Evolutionary conservation across 1,284 basidiomycete genomes (phyloP).

Genomic region (Boletus subluridellus): DNA sequence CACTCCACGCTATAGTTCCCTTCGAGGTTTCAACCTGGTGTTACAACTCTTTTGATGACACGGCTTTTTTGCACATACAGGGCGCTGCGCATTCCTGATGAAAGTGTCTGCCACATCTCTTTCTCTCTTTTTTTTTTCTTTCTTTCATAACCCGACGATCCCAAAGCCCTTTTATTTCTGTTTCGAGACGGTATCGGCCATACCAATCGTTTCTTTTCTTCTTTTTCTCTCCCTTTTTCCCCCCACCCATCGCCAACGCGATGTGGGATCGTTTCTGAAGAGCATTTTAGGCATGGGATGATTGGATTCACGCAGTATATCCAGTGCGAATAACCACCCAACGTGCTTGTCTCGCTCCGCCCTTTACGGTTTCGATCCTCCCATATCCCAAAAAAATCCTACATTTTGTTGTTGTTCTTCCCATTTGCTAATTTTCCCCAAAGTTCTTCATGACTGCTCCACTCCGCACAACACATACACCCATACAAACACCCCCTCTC

Average conservation of each 20-base stretch:
- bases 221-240: neutral
- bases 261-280: constrained; percentile 11
- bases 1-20: constrained; percentile 21
- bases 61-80: constrained; percentile 22
- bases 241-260: constrained; percentile 1
- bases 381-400: neutral
- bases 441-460: neutral
- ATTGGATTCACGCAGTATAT: constrained; percentile 16
- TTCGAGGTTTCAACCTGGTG: constrained; percentile 27
- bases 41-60: constrained; percentile 23
- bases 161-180: constrained; percentile 8
- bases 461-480: neutral
- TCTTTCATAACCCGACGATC: neutral
- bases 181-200: constrained; percentile 19
- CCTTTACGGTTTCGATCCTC: neutral
- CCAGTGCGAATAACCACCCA: neutral
- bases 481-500: neutral
- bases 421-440: neutral
- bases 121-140: neutral
- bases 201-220: constrained; percentile 19
- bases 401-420: neutral
- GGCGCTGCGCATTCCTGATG: constrained; percentile 33
- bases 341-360: neutral
- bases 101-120: constrained; percentile 19
- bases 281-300: constrained; percentile 12